Evolutionary conservation across 2,329 filamentous ascomycete species (phyloP).

Genomic region (Drechslerella stenobrocha): DNA sequence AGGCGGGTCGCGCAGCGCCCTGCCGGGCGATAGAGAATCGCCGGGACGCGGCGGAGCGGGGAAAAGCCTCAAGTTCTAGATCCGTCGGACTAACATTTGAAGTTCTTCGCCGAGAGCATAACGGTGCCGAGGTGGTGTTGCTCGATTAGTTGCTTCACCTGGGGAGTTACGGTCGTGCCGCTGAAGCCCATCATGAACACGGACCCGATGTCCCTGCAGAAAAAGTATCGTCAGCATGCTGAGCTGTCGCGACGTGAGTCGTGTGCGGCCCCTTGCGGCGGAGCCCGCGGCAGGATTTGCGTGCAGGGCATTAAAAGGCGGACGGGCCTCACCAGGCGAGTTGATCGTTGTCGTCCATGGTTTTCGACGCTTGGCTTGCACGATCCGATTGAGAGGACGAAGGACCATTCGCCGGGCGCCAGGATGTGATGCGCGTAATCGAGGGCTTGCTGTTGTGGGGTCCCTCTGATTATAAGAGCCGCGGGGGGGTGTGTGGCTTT

Average conservation of each 20-base stretch:
- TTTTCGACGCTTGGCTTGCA: constrained; percentile 31
- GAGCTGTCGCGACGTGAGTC: constrained; percentile 1
- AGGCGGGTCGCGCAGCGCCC: neutral
- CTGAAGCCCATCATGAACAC: constrained; percentile 66
- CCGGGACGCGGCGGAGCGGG: constrained; percentile 13
- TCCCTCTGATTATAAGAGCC: no score
- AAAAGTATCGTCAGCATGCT: constrained; percentile 4
- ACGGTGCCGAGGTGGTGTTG: constrained; percentile 88
- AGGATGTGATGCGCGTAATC: constrained; percentile 15
- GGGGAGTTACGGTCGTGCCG: constrained; percentile 78
- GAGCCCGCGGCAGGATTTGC: neutral
- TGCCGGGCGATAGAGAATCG: constrained; percentile 18
- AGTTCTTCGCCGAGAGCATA: constrained; percentile 78
- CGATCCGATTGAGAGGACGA: constrained; percentile 23
- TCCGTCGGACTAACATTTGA: constrained; percentile 68
- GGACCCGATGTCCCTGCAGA: constrained; percentile 46
- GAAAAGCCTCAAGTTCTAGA: neutral
- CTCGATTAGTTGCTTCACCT: constrained; percentile 78
- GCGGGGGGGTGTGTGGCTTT: no score
- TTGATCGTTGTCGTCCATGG: constrained; percentile 46
- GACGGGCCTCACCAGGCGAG: constrained; percentile 41
- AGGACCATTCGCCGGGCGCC: constrained; percentile 32
- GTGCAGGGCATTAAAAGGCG: neutral
- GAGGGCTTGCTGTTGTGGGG: constrained; percentile 12
- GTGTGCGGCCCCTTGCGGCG: constrained; percentile 5